These are phyloP conservation scores for Pachyrhizus erosus DNA, from an alignment of 306 rosid genomes.

Conservation along the genomic window DNA sequence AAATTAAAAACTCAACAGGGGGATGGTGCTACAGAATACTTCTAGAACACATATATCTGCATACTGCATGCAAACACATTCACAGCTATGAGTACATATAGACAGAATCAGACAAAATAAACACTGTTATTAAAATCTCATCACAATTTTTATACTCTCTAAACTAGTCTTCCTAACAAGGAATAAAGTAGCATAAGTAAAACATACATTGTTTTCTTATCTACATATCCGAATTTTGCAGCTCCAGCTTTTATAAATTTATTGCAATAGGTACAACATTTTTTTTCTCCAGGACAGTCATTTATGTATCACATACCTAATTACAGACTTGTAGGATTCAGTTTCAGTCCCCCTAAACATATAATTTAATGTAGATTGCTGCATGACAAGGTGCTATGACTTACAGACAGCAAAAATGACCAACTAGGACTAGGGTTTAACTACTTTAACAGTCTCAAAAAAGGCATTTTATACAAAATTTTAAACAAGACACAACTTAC, in stretches of 20 bases:
- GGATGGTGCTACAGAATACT: slow-evolving; percentile 2
- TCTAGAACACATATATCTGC: neutral
- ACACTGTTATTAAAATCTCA: neutral
- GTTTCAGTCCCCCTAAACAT: neutral
- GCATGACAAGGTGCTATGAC: neutral
- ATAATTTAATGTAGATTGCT: neutral
- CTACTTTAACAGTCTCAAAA: neutral
- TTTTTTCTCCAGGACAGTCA: neutral
- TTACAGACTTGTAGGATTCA: neutral
- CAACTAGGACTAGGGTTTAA: neutral
- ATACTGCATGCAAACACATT: neutral
- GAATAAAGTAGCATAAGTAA: neutral
- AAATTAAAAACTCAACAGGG: neutral
- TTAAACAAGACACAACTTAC: neutral
- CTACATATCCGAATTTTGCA: neutral
- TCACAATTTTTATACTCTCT: neutral
- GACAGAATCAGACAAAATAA: neutral
- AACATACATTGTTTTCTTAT: neutral
- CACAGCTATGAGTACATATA: neutral
- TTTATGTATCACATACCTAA: neutral
- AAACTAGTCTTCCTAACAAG: neutral
- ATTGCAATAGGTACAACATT: slow-evolving; percentile 9
- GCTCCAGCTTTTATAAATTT: neutral
- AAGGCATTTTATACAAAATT: neutral
- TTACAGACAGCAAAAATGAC: neutral